phyloP scores from a whole-genome alignment of 2,329 filamentous ascomycete genomes.

The Botrytis squamosa region DNA sequence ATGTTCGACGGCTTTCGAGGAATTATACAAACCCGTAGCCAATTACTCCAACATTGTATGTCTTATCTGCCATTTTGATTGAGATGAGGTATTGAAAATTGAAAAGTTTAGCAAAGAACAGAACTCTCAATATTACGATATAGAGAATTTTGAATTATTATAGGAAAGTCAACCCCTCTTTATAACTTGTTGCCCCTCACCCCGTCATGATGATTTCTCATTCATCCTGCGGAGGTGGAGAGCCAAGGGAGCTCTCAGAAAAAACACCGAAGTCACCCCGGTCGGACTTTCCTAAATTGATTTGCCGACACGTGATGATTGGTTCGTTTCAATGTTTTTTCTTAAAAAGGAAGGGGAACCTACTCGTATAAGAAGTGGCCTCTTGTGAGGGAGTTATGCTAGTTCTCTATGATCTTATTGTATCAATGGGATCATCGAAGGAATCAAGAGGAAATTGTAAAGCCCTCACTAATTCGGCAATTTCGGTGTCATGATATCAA shows the following conservation, averaged over 20 bases:
- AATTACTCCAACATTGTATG: conserved; percentile 54
- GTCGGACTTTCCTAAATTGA: background rate
- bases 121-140: background rate
- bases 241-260: background rate
- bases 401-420: background rate
- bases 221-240: background rate
- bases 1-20: conserved; percentile 1
- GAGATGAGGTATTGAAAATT: no score
- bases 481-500: background rate
- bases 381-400: background rate
- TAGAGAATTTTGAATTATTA: background rate
- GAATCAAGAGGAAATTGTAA: background rate
- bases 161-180: background rate
- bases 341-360: background rate
- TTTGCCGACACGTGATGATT: background rate
- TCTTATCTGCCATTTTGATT: conserved; percentile 13
- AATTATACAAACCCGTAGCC: conserved; percentile 48
- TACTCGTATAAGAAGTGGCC: background rate
- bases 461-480: background rate
- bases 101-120: background rate
- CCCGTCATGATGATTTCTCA: background rate
- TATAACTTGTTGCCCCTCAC: background rate
- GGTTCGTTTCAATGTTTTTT: background rate
- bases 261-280: background rate
- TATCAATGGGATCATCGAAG: background rate